phyloP scores from a whole-genome alignment of 768 basidiomycete species.

The Bullera alba region DNA sequence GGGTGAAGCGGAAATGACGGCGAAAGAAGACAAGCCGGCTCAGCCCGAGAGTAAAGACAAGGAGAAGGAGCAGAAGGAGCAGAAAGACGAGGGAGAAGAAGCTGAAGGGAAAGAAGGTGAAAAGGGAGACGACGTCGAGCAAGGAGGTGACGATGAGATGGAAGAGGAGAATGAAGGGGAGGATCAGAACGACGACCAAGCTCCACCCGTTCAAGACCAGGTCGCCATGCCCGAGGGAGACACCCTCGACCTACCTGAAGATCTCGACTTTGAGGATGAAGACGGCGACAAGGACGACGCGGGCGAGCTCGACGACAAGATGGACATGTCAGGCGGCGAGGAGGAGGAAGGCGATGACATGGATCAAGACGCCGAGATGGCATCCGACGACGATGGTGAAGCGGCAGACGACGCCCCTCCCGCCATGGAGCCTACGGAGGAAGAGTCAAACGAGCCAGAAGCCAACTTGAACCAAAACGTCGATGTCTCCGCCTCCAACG shows the following conservation, averaged over 20 bases:
- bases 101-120: conserved; percentile 42
- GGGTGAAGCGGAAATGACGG: conserved; percentile 30
- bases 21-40: conserved; percentile 11
- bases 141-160: conserved; percentile 32
- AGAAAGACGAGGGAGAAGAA: conserved; percentile 29
- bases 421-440: conserved; percentile 30
- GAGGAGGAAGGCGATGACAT: conserved; percentile 44
- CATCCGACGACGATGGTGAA: conserved; percentile 31
- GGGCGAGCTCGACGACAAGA: conserved; percentile 7
- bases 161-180: conserved; percentile 53
- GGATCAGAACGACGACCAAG: conserved; percentile 38
- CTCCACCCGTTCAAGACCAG: conserved; percentile 56
- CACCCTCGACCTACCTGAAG: conserved; percentile 79
- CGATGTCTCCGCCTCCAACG: conserved; percentile 34
- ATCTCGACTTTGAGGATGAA: conserved; percentile 44
- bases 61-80: conserved; percentile 22
- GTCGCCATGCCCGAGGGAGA: conserved; percentile 71
- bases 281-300: conserved; percentile 33
- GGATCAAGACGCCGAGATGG: conserved; percentile 19
- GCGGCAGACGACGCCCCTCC: conserved; percentile 30
- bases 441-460: conserved; percentile 35
- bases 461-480: conserved; percentile 24
- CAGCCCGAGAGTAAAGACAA: conserved; percentile 25
- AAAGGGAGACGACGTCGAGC: conserved; percentile 43
- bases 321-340: conserved; percentile 5